Conservation (phyloP, 108 stramenopile genomes). For the Stephanodiscus minutulus region DNA sequence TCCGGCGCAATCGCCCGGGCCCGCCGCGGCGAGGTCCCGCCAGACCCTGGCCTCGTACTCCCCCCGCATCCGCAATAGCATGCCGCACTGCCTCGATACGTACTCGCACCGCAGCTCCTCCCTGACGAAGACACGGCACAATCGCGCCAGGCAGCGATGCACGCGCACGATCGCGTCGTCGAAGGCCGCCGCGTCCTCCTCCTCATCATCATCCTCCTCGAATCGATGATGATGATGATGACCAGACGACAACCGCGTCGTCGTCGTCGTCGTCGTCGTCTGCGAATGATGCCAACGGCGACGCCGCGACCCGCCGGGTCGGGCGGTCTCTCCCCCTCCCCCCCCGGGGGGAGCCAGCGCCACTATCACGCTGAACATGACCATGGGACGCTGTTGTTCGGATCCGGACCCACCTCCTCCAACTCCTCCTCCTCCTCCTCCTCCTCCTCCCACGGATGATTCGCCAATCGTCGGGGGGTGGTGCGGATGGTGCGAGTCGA, state of each 20-base stretch:
- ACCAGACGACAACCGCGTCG: not conserved
- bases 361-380: constrained; percentile 78
- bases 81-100: constrained; percentile 63
- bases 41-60: constrained; percentile 35
- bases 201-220: too few relatives aligned
- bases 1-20: too few relatives aligned
- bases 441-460: not conserved
- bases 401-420: too few relatives aligned
- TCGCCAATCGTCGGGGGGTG: constrained; percentile 29
- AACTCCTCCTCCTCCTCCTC: not conserved
- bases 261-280: not conserved
- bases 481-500: constrained; percentile 39
- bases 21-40: not conserved
- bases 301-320: too few relatives aligned
- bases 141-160: constrained; percentile 70
- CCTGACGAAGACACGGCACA: constrained; percentile 74
- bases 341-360: constrained; percentile 55
- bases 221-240: constrained; percentile 7
- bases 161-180: constrained; percentile 62
- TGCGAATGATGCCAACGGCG: constrained; percentile 2
- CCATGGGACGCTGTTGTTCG: constrained; percentile 50
- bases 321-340: constrained; percentile 21
- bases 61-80: constrained; percentile 48
- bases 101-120: constrained; percentile 82
- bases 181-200: constrained; percentile 44